Base-by-base conservation (phyloP, 495 filamentous ascomycete genomes). In the Podospora fimiseda region DNA sequence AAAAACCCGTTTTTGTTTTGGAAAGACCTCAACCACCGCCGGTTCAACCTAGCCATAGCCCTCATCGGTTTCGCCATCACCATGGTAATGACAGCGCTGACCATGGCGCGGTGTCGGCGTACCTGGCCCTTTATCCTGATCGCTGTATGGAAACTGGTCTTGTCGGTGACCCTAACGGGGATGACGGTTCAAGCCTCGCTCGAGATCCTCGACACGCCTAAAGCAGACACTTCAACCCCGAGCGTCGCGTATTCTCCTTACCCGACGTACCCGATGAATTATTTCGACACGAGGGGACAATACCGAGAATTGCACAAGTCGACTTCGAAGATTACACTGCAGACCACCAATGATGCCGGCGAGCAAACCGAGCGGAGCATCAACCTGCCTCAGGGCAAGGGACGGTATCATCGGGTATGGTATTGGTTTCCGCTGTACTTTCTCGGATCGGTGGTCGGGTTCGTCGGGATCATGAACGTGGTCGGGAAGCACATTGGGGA, bases 101-200 rank as follows among this genome's bases (percentile, higher is more conserved):
- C 65, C 13, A 66, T 70, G 48, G 27, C 59, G 40, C 52, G 56
- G 19, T 70, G 67, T 44, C 51, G 54, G 8, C 46, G 57, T 13
- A 52, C 47, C n/a, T 70, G 67, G 67, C 50, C 56, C n/a, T 70
- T 70, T 37, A 59, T 68, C 46, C 43, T 59, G 1, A 60, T 70
- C 15, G 61, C 59, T 3, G 52, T 61, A 3, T 70, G 67, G 67
- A 69, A 67, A 43, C 22, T 67, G 42, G 47, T 62, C 1, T 42
- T 62, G 33, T 59, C 55, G 14, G 22, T 56, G n/a, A 62, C 59
- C 2, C 46, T 64, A 27, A 51, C 55, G 8, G 36, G 48, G 39
- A 59, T 64, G 52, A 49, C 49, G n/a, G 39, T 63, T 14, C 49
- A 60, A 21, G 50, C 55, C 1, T 50, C 57, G 4, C 27, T 41